Conservation (phyloP, 768 basidiomycete genomes). For the Boletus insuetus region DNA sequence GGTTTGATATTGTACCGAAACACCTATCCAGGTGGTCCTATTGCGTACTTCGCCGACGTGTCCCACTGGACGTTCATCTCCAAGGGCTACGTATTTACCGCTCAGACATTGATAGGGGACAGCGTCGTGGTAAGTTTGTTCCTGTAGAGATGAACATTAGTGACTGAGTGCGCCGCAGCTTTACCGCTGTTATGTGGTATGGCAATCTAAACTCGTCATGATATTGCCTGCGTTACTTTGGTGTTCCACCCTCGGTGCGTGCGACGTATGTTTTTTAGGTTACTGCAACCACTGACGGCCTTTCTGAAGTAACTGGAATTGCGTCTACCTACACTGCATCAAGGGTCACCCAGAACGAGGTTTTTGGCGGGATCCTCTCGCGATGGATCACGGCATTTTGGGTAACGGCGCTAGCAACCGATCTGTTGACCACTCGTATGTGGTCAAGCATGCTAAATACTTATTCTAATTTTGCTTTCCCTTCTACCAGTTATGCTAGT, state of each 20-base stretch:
- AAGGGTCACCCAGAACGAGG: not conserved
- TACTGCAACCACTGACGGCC: not conserved
- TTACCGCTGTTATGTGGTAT: not conserved
- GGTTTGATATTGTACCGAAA: not conserved
- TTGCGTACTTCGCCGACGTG: not conserved
- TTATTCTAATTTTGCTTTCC: not conserved
- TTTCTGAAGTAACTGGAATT: not conserved
- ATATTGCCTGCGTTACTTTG: not conserved
- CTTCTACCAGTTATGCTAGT: not conserved
- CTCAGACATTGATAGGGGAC: constrained; percentile 24
- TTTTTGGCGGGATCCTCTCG: not conserved
- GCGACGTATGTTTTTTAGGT: no score
- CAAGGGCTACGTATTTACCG: constrained; percentile 17
- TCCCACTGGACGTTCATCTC: constrained; percentile 23
- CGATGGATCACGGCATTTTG: not conserved
- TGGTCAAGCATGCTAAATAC: not conserved
- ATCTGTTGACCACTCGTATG: not conserved
- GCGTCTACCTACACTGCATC: not conserved
- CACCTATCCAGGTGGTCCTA: not conserved
- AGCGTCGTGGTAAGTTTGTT: constrained; percentile 18
- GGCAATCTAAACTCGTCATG: not conserved
- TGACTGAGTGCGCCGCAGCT: not conserved
- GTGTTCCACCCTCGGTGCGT: not conserved
- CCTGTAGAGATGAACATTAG: not conserved
- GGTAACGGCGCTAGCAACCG: not conserved